Conservation (phyloP, 257 asterid species). For the Solanum piurae region DNA sequence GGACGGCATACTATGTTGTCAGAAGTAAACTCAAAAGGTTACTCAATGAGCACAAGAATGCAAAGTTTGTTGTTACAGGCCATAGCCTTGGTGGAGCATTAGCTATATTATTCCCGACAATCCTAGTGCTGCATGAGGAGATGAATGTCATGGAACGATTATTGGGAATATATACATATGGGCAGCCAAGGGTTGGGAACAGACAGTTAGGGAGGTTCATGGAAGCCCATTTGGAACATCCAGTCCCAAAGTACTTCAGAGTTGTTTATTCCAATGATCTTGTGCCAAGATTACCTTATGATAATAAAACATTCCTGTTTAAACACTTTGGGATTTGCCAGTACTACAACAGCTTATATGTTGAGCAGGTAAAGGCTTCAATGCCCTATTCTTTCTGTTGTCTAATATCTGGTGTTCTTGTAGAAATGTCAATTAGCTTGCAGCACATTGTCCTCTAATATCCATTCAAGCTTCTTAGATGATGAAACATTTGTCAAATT, state of each 20-base stretch:
- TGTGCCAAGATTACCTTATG: conserved; percentile 93
- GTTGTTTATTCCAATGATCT: conserved; percentile 82
- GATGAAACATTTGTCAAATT: not conserved
- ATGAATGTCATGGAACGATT: conserved; percentile 45
- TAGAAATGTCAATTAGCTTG: not conserved
- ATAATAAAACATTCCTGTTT: conserved; percentile 64
- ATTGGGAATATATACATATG: conserved; percentile 61
- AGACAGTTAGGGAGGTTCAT: conserved; percentile 47
- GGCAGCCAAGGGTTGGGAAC: conserved; percentile 86
- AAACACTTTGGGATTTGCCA: conserved; percentile 81
- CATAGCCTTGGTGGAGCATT: conserved; percentile 97
- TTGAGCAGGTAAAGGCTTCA: conserved; percentile 40
- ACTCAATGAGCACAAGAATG: conserved; percentile 54
- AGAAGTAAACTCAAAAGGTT: conserved; percentile 42
- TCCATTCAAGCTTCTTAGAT: not conserved
- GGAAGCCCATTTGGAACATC: conserved; percentile 50
- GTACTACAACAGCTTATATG: conserved; percentile 69
- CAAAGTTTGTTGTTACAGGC: conserved; percentile 72
- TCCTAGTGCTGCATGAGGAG: conserved; percentile 59
- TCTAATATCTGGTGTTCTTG: not conserved
- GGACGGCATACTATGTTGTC: conserved; percentile 63
- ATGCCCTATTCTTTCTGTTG: not conserved
- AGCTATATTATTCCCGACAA: conserved; percentile 70
- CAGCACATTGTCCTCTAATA: not conserved
- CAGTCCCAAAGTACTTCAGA: conserved; percentile 56